Evolutionary conservation across 495 filamentous ascomycete genomes (phyloP).

Genomic region (Penicillium crystallinum): DNA sequence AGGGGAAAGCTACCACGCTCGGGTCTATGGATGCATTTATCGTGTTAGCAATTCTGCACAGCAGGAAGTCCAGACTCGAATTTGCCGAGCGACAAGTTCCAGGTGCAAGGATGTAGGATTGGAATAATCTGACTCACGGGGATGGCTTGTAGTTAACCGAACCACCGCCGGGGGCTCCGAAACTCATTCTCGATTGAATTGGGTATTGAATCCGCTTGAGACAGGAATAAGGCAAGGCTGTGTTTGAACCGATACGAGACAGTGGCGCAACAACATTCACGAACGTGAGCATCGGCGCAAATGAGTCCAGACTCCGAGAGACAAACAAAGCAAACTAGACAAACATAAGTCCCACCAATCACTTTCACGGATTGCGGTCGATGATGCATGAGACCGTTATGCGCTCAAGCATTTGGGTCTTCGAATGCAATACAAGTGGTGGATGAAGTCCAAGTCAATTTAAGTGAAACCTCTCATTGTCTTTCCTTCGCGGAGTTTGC

Average conservation of each 20-base stretch:
- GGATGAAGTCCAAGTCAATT: not conserved
- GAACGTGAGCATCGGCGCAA: not conserved
- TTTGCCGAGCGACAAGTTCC: not conserved
- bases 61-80: no score
- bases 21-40: constrained; percentile 48
- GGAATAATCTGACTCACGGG: constrained; percentile 55
- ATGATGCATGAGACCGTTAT: constrained; percentile 16
- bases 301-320: constrained; percentile 1
- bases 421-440: constrained; percentile 1
- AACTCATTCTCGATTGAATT: constrained; percentile 42
- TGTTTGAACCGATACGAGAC: not conserved
- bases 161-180: constrained; percentile 73
- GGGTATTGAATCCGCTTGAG: not conserved
- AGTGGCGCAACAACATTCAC: not conserved
- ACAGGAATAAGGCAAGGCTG: not conserved
- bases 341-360: constrained; percentile 26
- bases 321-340: constrained; percentile 38
- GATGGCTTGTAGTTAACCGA: constrained; percentile 65
- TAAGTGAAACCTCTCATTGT: not conserved
- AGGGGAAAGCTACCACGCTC: constrained; percentile 95
- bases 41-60: not conserved
- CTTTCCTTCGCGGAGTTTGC: not conserved
- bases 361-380: constrained; percentile 5
- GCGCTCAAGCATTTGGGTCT: constrained; percentile 1
- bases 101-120: not conserved